Conservation (phyloP, 1,139 yeast genomes). For the Taphrina sp. region DNA sequence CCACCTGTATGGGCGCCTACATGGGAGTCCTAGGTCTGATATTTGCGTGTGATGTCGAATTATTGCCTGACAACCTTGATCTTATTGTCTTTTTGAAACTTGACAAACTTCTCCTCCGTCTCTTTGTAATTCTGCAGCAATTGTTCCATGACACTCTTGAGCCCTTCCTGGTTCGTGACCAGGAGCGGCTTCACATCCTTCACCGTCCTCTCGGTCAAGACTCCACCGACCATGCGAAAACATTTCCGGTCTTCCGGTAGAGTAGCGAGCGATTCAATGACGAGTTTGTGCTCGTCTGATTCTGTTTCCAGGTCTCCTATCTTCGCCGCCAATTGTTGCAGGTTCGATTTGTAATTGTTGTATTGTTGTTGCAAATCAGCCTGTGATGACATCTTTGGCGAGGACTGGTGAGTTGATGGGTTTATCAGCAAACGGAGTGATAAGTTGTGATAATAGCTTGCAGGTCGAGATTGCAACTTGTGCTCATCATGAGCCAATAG, state of each 20-base stretch:
- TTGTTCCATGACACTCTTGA: conserved; percentile 43
- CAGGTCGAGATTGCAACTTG: too few species aligned
- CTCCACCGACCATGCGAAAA: conserved; percentile 92
- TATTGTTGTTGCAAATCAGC: conserved; percentile 48
- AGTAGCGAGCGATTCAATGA: conserved; percentile 55
- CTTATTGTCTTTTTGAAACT: conserved; percentile 44
- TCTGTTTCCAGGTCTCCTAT: conserved; percentile 49
- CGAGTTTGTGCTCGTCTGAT: conserved; percentile 51
- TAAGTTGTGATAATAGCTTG: too few species aligned
- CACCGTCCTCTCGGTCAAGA: conserved; percentile 77
- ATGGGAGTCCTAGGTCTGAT: too few species aligned
- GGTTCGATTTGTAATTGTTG: conserved; percentile 46
- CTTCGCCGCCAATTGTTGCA: conserved; percentile 46
- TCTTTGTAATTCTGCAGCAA: conserved; percentile 44
- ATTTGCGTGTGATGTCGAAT: too few species aligned
- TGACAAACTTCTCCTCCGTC: conserved; percentile 42
- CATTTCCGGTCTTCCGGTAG: conserved; percentile 67
- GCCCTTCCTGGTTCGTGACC: conserved; percentile 55
- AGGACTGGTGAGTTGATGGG: too few species aligned
- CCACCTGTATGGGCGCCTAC: too few species aligned
- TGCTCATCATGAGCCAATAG: too few species aligned
- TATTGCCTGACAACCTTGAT: conserved; percentile 46
- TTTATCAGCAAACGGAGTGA: too few species aligned
- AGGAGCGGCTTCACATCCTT: conserved; percentile 71
- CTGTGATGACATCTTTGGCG: conserved; percentile 28